Conservation (phyloP, 2,329 filamentous ascomycete species). For the Ophiocordyceps polyrhachis-furcata region DNA sequence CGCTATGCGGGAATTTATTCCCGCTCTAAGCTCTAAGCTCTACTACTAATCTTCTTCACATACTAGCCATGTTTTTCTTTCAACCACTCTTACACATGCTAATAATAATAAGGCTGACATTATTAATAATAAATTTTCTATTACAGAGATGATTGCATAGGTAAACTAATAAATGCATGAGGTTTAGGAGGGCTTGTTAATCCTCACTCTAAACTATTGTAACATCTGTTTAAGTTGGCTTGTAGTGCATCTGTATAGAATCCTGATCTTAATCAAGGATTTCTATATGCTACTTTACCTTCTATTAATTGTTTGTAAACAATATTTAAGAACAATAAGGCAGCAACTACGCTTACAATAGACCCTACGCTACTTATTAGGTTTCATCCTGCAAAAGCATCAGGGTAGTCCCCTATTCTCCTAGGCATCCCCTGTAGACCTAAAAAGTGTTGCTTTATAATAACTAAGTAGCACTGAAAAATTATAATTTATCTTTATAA, state of each 20-base stretch:
- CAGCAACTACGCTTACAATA: neutral
- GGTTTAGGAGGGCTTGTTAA: neutral
- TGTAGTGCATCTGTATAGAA: neutral
- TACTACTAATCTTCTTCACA: neutral
- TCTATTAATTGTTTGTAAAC: neutral
- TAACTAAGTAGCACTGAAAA: neutral
- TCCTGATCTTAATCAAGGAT: neutral
- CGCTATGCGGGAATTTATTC: no score
- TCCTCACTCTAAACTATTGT: neutral
- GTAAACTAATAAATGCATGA: neutral
- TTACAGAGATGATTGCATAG: neutral
- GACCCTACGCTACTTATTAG: neutral
- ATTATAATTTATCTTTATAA: neutral
- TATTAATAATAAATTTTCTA: neutral
- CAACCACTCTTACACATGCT: neutral
- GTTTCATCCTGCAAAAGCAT: neutral
- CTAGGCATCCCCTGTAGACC: neutral
- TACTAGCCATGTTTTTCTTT: neutral
- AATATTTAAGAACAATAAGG: neutral
- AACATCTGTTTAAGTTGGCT: neutral
- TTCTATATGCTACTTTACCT: neutral
- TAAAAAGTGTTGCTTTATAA: neutral
- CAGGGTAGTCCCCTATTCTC: neutral
- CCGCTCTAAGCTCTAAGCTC: no score
- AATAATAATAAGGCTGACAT: neutral